Evolutionary conservation across 768 basidiomycete species (phyloP), one percentile per base, ranked within the genome.

Genomic region (Mycena albidolilacea): DNA sequence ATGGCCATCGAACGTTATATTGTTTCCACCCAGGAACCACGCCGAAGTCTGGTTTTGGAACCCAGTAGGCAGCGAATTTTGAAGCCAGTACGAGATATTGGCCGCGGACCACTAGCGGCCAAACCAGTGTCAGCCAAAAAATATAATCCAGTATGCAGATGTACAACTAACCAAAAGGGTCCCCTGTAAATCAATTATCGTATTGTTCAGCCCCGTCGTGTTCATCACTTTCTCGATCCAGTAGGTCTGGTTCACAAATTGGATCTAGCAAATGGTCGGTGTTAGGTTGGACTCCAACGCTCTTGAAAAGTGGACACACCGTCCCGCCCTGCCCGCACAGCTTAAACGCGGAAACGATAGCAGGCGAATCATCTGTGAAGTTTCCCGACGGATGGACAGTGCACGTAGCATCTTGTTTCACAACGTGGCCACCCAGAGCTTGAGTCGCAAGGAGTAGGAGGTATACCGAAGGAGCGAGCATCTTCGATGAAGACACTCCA

Each of bases 11-110:
- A 81, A 81, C 15, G 66, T 71, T 21, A 83, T 67, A 39, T 76
- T 77, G 60, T 78, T 72, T 0, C 85, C 85, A 17, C 80, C 82
- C 37, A 85, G 78, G 67, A 82, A 77, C 82, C 81, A 85, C 5
- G 81, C 84, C 7, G 83, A 79, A 23, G 78, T 81, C 71, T 81
- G 80, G 68, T 86, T 85, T 54, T 80, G 80, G 77, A 83, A 86
- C 39, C 78, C 84, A 52, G 82, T 68, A 17, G 76, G 76, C 6
- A 83, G 66, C 11, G 80, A 79, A 72, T 83, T 82, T 9, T 78
- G 67, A 14, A 82, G 73, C 85, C 84, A 86, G 70, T 85, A 83
- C 4, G 79, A 81, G 35, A 83, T 79, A 62, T 86, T 84, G 7
- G 77, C 80, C n/a, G 80, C 81, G 74, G 80, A 83, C 81, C 81